phyloP scores from a whole-genome alignment of 176 grass and related monocot genomes.

The Lolium rigidum region DNA sequence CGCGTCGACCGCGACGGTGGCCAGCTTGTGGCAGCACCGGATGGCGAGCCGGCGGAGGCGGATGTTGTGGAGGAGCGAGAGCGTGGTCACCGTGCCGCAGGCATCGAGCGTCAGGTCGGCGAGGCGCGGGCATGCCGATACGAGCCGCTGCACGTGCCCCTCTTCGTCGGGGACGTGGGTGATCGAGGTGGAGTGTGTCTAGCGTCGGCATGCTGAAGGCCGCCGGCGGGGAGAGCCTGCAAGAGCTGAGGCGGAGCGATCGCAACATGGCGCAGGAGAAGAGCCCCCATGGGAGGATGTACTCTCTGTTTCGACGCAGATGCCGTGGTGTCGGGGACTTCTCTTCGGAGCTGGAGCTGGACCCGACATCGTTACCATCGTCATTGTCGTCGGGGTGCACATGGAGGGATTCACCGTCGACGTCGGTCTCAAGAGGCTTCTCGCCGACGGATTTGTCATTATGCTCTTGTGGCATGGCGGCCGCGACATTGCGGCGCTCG shows the following conservation, averaged over 20 bases:
- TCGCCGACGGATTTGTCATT: neutral
- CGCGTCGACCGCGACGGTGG: neutral
- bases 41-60: conserved; percentile 13
- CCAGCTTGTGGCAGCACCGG: conserved; percentile 27
- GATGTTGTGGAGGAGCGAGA: neutral
- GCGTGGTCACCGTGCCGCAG: neutral
- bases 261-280: conserved; percentile 6
- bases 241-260: neutral
- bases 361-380: neutral
- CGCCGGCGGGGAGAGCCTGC: neutral
- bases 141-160: conserved; percentile 18
- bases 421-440: neutral
- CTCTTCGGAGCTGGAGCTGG: neutral
- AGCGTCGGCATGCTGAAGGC: neutral
- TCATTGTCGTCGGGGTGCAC: neutral
- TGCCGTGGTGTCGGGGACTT: no score
- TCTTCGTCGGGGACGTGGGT: neutral
- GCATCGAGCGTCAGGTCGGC: conserved; percentile 20
- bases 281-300: neutral
- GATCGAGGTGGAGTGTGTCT: neutral
- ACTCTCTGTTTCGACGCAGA: neutral
- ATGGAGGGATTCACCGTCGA: neutral
- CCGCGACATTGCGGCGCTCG: neutral
- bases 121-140: neutral
- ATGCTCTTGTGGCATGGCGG: neutral